Percentiles rank a stretch among this genome's conserved stretches.
phyloP scores from a whole-genome alignment of 129 eudicot genomes.

The Tanacetum coccineum region DNA sequence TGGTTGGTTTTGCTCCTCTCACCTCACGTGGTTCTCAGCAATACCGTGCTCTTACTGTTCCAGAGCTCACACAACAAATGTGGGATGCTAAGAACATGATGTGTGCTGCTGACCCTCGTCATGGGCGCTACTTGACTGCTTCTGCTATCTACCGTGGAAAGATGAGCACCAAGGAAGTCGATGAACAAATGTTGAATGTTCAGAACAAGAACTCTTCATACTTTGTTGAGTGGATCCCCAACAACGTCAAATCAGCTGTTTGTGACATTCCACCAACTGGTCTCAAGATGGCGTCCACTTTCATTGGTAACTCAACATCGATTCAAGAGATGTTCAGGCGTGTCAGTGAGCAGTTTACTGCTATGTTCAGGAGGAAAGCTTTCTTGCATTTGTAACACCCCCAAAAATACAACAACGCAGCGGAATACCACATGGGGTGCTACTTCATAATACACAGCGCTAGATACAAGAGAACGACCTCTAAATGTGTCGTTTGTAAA shows the following conservation, averaged over 20 bases:
- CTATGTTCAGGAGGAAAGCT: no score
- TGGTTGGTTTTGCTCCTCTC: slow-evolving; percentile 62
- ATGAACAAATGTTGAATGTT: slow-evolving; percentile 55
- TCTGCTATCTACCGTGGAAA: slow-evolving; percentile 64
- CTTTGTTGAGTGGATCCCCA: slow-evolving; percentile 61
- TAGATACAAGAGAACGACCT: no score
- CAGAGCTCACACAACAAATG: slow-evolving; percentile 64
- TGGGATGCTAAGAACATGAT: slow-evolving; percentile 65
- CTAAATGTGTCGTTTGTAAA: no score
- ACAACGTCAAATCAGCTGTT: slow-evolving; percentile 56
- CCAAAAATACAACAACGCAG: no score
- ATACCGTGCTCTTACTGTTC: slow-evolving; percentile 49
- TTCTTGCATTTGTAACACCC: no score
- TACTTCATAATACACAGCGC: no score
- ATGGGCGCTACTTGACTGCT: slow-evolving; percentile 54
- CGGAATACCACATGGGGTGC: no score
- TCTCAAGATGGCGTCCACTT: slow-evolving; percentile 52
- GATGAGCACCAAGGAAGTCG: slow-evolving; percentile 61
- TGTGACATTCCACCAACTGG: slow-evolving; percentile 64
- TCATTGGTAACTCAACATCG: slow-evolving; percentile 54
- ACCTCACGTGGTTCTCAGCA: slow-evolving; percentile 65
- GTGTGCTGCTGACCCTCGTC: slow-evolving; percentile 60
- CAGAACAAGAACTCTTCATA: slow-evolving; percentile 65
- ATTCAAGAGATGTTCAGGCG: slow-evolving; percentile 62
- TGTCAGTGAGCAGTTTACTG: slow-evolving; percentile 58